Percentiles rank a stretch among this genome's conserved stretches.
Conservation (phyloP, 805 yeast species). For the Starmerella stigmatis region DNA sequence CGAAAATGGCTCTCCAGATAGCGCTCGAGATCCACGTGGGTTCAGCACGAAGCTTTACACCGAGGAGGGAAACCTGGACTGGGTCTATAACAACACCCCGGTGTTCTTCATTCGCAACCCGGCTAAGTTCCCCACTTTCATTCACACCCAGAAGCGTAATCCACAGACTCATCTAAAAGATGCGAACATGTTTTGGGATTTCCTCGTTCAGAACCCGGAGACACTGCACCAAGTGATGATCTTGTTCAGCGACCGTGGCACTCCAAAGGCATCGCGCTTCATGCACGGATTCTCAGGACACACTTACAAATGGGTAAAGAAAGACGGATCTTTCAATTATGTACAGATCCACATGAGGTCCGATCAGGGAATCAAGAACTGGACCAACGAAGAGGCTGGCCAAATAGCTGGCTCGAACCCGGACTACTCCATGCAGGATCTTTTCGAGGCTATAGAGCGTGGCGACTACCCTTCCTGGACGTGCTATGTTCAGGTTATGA, state of each 20-base stretch:
- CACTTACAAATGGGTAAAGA: constrained; percentile 48
- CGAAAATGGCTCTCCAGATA: constrained; percentile 55
- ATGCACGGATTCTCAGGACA: constrained; percentile 61
- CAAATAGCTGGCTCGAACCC: constrained; percentile 41
- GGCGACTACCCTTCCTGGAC: constrained; percentile 46
- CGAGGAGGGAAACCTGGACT: constrained; percentile 57
- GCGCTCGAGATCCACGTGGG: constrained; percentile 62
- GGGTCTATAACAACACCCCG: constrained; percentile 71
- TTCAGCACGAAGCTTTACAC: constrained; percentile 56
- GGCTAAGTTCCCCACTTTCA: constrained; percentile 51
- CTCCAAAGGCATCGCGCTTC: constrained; percentile 43
- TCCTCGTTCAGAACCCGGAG: constrained; percentile 45
- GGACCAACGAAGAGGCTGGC: constrained; percentile 39
- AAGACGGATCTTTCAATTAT: constrained; percentile 42
- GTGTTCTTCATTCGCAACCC: constrained; percentile 57
- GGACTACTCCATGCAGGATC: constrained; percentile 39
- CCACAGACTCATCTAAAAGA: constrained; percentile 54
- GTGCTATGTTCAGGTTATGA: constrained; percentile 49
- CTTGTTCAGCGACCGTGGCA: constrained; percentile 52
- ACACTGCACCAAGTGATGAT: constrained; percentile 47
- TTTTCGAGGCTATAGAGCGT: constrained; percentile 38
- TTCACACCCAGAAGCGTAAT: constrained; percentile 61
- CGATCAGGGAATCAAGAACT: constrained; percentile 42
- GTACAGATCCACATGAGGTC: constrained; percentile 46
- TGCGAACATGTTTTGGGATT: constrained; percentile 49